A percentile compares a stretch with the other conserved stretches of the same genome.
Conservation (phyloP, 176 grass and related monocot species). For the Sorghum bicolor region Sorghum_bicolor_NCBIv3 NC_012871.2:65885001-65885500, state of each 20-base stretch:
- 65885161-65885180: constrained; percentile 98
- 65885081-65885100: neutral
- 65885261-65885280: constrained; percentile 69
- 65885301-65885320: constrained; percentile 6
- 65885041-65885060: neutral
- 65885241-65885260: constrained; percentile 95
- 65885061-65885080: neutral
- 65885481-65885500: constrained; percentile 23
- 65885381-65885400: neutral
- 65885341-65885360: neutral
- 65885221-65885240: constrained; percentile 99
- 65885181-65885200: constrained; percentile 97
- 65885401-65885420: neutral
- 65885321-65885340: neutral
- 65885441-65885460: neutral
- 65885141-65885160: constrained; percentile 92
- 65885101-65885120: neutral
- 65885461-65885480: neutral
- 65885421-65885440: constrained; percentile 1
- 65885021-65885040: constrained; percentile 13
- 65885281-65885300: constrained; percentile 5
- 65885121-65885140: constrained; percentile 90
- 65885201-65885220: constrained; percentile 97
- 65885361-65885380: neutral
- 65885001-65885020: neutral